phyloP scores from a whole-genome alignment of 768 basidiomycete genomes.

The Russula vinacea region DNA sequence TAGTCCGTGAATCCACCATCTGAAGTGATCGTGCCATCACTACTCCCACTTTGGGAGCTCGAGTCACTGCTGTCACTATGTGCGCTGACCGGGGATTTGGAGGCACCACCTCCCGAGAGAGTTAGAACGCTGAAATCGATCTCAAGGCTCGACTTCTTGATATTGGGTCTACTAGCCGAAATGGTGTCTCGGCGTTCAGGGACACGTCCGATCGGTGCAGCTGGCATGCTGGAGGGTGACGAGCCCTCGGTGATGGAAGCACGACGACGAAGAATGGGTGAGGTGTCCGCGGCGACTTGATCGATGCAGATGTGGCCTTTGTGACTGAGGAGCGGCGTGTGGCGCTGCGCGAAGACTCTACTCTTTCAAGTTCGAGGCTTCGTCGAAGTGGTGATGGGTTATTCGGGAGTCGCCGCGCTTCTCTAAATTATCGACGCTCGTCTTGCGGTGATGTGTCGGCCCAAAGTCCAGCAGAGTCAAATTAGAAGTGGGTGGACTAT shows the following conservation, averaged over 20 bases:
- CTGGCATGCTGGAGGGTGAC: slow-evolving; percentile 3
- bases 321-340: slow-evolving; percentile 48
- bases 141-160: slow-evolving; percentile 36
- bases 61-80: slow-evolving; percentile 56
- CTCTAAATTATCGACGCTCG: slow-evolving; percentile 42
- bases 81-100: slow-evolving; percentile 41
- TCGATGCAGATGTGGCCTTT: slow-evolving; percentile 35
- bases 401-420: slow-evolving; percentile 54
- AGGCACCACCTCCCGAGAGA: slow-evolving; percentile 35
- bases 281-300: slow-evolving; percentile 35
- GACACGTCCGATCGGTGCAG: slow-evolving; percentile 13
- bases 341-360: slow-evolving; percentile 47
- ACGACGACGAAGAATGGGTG: slow-evolving; percentile 29
- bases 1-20: slow-evolving; percentile 90
- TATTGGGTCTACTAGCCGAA: slow-evolving; percentile 25
- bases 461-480: slow-evolving; percentile 47
- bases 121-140: slow-evolving; percentile 42
- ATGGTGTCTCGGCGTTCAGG: slow-evolving; percentile 31
- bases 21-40: slow-evolving; percentile 76
- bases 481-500: slow-evolving; percentile 47
- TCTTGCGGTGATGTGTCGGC: slow-evolving; percentile 48
- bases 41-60: slow-evolving; percentile 47
- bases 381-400: slow-evolving; percentile 61
- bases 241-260: slow-evolving; percentile 28
- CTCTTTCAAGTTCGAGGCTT: slow-evolving; percentile 52